Percentiles rank a stretch among this genome's conserved stretches.
phyloP scores from a whole-genome alignment of 2,329 filamentous ascomycete species.

The Graphilbum fragrans region DNA sequence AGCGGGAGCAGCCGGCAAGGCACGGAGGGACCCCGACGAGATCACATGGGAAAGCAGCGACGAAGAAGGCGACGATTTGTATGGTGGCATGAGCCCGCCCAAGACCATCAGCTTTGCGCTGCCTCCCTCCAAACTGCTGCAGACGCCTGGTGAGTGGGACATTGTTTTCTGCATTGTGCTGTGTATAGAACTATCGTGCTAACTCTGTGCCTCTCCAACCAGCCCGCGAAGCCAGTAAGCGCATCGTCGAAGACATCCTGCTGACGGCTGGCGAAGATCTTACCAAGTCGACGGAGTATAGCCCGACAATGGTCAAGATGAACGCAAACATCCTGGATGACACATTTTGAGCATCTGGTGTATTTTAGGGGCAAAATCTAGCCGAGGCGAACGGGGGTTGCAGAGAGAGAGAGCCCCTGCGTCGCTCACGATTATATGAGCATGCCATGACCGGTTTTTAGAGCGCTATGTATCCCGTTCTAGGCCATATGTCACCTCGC shows the following conservation, averaged over 20 bases:
- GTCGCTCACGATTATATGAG: no score
- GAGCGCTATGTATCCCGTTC: no score
- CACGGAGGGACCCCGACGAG: slow-evolving; percentile 32
- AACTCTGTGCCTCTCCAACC: neutral
- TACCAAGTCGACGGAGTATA: slow-evolving; percentile 45
- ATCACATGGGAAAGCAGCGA: slow-evolving; percentile 67
- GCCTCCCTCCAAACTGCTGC: slow-evolving; percentile 62
- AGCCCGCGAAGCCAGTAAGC: slow-evolving; percentile 69
- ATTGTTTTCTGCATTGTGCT: no score
- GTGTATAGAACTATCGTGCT: neutral
- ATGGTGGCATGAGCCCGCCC: slow-evolving; percentile 72
- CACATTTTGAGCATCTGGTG: slow-evolving; percentile 33
- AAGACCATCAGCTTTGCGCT: slow-evolving; percentile 86
- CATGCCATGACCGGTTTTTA: no score
- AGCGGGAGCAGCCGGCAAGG: neutral
- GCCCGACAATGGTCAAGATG: slow-evolving; percentile 54
- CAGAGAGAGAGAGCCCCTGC: no score
- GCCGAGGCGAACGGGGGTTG: no score
- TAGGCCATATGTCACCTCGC: no score
- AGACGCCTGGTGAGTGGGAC: slow-evolving; percentile 62
- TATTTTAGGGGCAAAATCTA: no score
- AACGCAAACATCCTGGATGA: slow-evolving; percentile 49
- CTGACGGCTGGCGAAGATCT: slow-evolving; percentile 58
- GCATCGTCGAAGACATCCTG: slow-evolving; percentile 71
- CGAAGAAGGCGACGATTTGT: slow-evolving; percentile 47